A percentile compares a stretch with the other conserved stretches of the same genome.
phyloP scores from a whole-genome alignment of 208 protist genomes.

The Naegleria fowleri region DNA sequence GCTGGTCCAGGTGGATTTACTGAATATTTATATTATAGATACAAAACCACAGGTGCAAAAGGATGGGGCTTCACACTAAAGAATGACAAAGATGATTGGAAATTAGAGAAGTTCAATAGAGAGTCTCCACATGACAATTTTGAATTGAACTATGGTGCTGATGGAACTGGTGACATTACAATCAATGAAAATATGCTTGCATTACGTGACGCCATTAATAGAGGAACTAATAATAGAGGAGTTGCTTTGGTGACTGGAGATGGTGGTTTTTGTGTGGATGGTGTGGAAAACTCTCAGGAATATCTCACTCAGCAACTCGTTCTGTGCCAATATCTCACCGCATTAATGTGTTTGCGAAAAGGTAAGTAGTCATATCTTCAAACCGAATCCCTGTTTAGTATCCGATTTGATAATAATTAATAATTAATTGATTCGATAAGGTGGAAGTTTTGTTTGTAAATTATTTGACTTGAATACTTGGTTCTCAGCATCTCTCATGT shows the following conservation, averaged over 20 bases:
- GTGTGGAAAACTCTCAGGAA: conserved; percentile 43
- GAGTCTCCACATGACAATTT: conserved; percentile 19
- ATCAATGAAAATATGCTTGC: conserved; percentile 42
- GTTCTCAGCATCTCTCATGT: conserved; percentile 46
- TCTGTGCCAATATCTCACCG: conserved; percentile 45
- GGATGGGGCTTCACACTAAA: conserved; percentile 48
- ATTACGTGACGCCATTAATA: conserved; percentile 20
- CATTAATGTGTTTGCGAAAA: conserved; percentile 29
- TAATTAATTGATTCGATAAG: too few species aligned
- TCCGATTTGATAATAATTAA: too few species aligned
- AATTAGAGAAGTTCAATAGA: conserved; percentile 39
- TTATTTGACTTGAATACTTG: conserved; percentile 44
- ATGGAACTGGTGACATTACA: conserved; percentile 46
- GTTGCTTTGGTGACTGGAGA: conserved; percentile 40
- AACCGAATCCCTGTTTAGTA: too few species aligned
- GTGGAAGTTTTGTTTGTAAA: conserved; percentile 52
- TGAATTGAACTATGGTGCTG: not conserved
- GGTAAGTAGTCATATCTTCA: too few species aligned
- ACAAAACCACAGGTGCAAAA: not conserved
- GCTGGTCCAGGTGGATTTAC: conserved; percentile 30
- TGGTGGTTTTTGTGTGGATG: conserved; percentile 40
- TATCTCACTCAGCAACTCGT: conserved; percentile 36
- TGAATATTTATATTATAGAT: conserved; percentile 23
- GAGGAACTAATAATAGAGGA: conserved; percentile 38
- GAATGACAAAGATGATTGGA: conserved; percentile 39